Conservation (phyloP, 176 grass and related monocot genomes). For the Chloris gayana region DNA sequence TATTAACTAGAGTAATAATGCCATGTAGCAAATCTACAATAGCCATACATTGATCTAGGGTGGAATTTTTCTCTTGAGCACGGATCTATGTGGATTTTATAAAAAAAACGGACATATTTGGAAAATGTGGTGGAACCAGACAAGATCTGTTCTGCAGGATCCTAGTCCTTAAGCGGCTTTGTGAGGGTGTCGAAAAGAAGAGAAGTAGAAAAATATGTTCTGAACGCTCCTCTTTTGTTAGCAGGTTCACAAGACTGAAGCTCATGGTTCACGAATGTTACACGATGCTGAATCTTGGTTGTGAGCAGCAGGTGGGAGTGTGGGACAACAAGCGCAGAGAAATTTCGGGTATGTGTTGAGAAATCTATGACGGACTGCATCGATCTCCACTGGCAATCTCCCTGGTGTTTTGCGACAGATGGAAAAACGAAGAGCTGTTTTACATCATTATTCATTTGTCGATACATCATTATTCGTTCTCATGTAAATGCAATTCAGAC, state of each 20-base stretch:
- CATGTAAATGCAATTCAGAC: conserved; percentile 6
- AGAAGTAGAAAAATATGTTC: not conserved
- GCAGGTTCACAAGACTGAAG: conserved; percentile 39
- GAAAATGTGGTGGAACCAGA: not conserved
- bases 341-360: not conserved
- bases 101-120: too few species aligned
- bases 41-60: not conserved
- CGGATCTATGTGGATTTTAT: not conserved
- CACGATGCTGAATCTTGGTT: conserved; percentile 33
- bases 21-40: not conserved
- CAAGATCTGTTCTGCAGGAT: not conserved
- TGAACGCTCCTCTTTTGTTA: conserved; percentile 8
- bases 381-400: not conserved
- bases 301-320: conserved; percentile 22
- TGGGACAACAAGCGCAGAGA: not conserved
- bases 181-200: not conserved
- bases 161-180: not conserved
- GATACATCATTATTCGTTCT: conserved; percentile 5
- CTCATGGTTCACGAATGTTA: not conserved
- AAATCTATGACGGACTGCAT: conserved; percentile 3
- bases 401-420: conserved; percentile 13
- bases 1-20: not conserved
- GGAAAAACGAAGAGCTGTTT: conserved; percentile 9
- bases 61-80: not conserved
- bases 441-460: conserved; percentile 13